These are phyloP conservation scores for Xylariales sp. DNA, from an alignment of 2,329 filamentous ascomycete species.

Conservation along the genomic window DNA sequence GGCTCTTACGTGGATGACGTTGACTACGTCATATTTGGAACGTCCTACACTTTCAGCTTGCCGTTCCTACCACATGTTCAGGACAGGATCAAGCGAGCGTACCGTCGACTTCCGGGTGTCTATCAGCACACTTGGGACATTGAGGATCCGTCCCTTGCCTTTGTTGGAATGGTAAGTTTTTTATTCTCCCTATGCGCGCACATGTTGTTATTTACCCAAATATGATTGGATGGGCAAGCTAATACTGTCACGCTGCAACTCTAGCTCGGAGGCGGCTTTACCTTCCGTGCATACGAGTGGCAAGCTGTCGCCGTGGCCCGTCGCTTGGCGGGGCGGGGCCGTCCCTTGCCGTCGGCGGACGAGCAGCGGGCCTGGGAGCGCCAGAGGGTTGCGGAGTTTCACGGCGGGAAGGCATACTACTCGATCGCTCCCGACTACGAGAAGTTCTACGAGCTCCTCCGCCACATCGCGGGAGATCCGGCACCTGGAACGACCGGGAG, in stretches of 20 bases:
- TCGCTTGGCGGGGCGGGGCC: constrained; percentile 25
- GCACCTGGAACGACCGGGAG: constrained; percentile 30
- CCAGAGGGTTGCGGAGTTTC: constrained; percentile 19
- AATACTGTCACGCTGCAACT: no score
- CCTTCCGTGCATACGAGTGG: constrained; percentile 33
- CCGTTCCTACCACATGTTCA: constrained; percentile 47
- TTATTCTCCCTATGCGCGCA: no score
- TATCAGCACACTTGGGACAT: constrained; percentile 32
- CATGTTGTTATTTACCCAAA: no score
- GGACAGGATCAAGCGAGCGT: constrained; percentile 32
- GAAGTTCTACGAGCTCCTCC: constrained; percentile 33
- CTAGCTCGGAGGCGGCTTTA: constrained; percentile 29
- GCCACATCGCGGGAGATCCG: constrained; percentile 36
- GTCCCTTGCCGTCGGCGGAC: constrained; percentile 15
- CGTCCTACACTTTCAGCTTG: constrained; percentile 54
- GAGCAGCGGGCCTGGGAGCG: constrained; percentile 29
- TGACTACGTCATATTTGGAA: constrained; percentile 56
- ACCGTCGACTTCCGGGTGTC: constrained; percentile 26
- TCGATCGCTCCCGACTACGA: constrained; percentile 25
- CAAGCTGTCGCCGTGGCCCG: constrained; percentile 32
- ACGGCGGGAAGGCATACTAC: constrained; percentile 29
- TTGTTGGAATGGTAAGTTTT: constrained; percentile 28
- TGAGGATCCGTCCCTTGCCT: constrained; percentile 27
- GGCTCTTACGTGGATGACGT: constrained; percentile 42
- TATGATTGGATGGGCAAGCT: no score